These are phyloP conservation scores for Quercus phellos DNA, from an alignment of 331 rosid genomes.

Conservation along the genomic window DNA sequence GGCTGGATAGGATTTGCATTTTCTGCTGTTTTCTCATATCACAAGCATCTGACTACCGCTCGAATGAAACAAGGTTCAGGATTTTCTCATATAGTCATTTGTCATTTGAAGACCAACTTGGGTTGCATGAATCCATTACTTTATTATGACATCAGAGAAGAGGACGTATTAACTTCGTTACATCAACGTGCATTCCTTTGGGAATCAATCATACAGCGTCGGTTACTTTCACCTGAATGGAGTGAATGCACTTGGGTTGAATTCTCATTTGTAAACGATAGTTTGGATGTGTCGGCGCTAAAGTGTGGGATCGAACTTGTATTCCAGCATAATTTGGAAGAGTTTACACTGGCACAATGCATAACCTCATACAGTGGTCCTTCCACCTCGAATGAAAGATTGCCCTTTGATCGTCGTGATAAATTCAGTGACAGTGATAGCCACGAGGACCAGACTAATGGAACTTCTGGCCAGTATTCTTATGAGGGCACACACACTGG, in stretches of 20 bases:
- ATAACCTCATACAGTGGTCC: not conserved
- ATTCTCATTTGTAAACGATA: not conserved
- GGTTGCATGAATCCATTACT: too few relatives aligned
- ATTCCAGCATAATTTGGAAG: not conserved
- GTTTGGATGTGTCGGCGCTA: too few relatives aligned
- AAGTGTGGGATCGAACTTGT: not conserved
- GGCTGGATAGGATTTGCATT: slow-evolving; percentile 21
- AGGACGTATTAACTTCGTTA: not conserved
- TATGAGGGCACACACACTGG: too few relatives aligned
- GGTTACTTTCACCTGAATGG: not conserved
- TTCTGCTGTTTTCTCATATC: slow-evolving; percentile 5
- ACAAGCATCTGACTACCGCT: not conserved
- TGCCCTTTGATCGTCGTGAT: too few relatives aligned
- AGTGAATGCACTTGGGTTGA: not conserved
- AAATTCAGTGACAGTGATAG: too few relatives aligned
- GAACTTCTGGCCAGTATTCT: too few relatives aligned
- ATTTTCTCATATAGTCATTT: not conserved
- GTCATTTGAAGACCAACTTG: too few relatives aligned
- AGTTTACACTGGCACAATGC: not conserved
- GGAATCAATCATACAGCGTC: not conserved
- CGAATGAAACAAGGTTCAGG: not conserved
- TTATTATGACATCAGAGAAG: not conserved
- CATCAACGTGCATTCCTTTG: not conserved
- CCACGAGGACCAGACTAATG: too few relatives aligned
- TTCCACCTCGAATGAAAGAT: too few relatives aligned